Base-by-base conservation (phyloP, 2,329 filamentous ascomycete species). In the Aspergillus pseudoterreus region DNA sequence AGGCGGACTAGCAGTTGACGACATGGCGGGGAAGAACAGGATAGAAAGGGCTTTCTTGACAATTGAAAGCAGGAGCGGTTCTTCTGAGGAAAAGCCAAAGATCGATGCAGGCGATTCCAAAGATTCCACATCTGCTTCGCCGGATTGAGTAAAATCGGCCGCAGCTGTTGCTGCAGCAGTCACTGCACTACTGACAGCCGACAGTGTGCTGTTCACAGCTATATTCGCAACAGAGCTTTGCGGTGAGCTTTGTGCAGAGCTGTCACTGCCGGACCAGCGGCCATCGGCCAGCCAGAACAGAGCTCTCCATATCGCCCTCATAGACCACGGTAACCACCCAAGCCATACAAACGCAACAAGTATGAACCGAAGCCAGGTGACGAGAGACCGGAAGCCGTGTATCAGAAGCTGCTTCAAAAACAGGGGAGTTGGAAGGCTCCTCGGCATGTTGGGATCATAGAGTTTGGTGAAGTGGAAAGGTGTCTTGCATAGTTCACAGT, bases 401-500 rank as follows among this genome's bases (percentile, higher is more conserved):
- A 88, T 79, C 49, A 83, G 75, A 62, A 92, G 84, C 71, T 95
- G 88, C 57, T 84, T 85, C 50, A 91, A 60, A 63, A 99, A 96
- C 56, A 99, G 79, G 44, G 86, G 81, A 38, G 86, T 80, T 0
- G 95, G 94, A 12, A 99, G 80, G 11, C 82, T 84, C 56, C 83
- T 82, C 1, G 94, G 95, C 94, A 99, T 99, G 66, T 92, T 83
- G 4, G 91, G 90, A 55, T 92, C 86, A 75, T 99, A 99, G 36
- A 99, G 82, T 73, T 99, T 99, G 48, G 94, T 99, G 77, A 99
- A 99, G 54, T 91, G 88, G 68, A 97, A 99, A 0, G 92, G 86
- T 2, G 94, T 99, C 77, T 99, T 99, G 84, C 94, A 99, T 33
- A 99, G 85, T 76, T 99, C 94, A 79, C 95, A 99, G 77, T 99